Conservation (phyloP, 768 basidiomycete species). For the Lactarius quietus region DNA sequence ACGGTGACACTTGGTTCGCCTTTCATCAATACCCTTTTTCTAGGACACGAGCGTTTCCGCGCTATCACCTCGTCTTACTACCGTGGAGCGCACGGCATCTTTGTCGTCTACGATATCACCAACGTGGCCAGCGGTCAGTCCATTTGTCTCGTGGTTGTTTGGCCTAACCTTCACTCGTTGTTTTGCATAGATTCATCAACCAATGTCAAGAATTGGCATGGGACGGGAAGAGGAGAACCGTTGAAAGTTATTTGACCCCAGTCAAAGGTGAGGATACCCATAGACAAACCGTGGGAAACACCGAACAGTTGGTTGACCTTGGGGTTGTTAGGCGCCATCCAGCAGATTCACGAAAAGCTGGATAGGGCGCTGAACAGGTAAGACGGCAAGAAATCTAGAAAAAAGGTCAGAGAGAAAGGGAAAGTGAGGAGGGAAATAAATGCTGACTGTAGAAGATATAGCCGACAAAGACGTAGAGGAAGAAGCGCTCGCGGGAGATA, state of each 20-base stretch:
- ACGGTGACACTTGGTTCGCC: background rate
- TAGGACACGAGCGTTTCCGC: constrained; percentile 96
- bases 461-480: constrained; percentile 40
- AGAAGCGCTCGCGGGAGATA: constrained; percentile 52
- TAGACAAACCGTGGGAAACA: constrained; percentile 40
- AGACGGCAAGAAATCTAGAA: constrained; percentile 8
- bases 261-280: constrained; percentile 77
- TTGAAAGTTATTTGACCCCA: constrained; percentile 76
- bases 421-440: constrained; percentile 63
- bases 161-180: constrained; percentile 11
- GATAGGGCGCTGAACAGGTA: constrained; percentile 30
- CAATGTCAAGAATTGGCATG: constrained; percentile 96
- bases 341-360: constrained; percentile 48
- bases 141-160: background rate
- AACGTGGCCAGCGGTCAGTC: constrained; percentile 80
- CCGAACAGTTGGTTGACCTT: constrained; percentile 76
- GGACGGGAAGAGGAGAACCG: constrained; percentile 68
- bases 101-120: constrained; percentile 98
- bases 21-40: constrained; percentile 7
- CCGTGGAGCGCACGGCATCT: constrained; percentile 96
- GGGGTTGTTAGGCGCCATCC: constrained; percentile 70
- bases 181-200: constrained; percentile 76
- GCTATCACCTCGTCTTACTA: constrained; percentile 99
- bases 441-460: constrained; percentile 47
- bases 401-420: background rate